Base-by-base conservation (phyloP, 106 monocot species). In the Narthecium ossifragum region DNA sequence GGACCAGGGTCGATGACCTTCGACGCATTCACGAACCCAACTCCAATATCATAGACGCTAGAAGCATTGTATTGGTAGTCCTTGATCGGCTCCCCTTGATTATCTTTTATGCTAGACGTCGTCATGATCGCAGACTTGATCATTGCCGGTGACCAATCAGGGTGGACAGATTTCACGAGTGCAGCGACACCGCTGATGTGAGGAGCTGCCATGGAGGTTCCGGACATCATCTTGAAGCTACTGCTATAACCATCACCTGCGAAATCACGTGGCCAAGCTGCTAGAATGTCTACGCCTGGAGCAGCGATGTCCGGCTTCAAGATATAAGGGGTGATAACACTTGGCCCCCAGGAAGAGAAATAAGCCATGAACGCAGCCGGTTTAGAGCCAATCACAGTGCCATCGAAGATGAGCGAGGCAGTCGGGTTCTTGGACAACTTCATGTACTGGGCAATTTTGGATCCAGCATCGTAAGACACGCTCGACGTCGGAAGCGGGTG, bases 261-360 rank as follows among this genome's bases (percentile, higher is more conserved):
- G n/a, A 80, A 41, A 0, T 38, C 10, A 1, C 62, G 61, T 5
- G 70, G 65, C 80, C 80, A 80, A 18, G 75, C 80, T 2, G 74
- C 80, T 3, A 80, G 65, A 14, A 80, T 71, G 56, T 34, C 57
- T 41, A 75, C 46, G 27, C 80, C 80, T 0, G 80, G 80, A 2
- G 80, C 75, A 3, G 65, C 57, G 1, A 80, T 33, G 59, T 80
- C 80, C 30, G 80, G 80, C 31, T 80, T 80, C 32, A 80, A 27
- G 61, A 71, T 51, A 15, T 70, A 70, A 0, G 70, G 70, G 7
- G 21, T 43, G 43, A 65, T 30, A 7, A 34, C 2, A 62, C 41
- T 74, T 34, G 80, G 80, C 22, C 80, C 80, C 46, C 80, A 17
- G 0, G 80, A 80, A 5, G 80, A 80, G 70, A 80, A 80, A 2